Evolutionary conservation across 202 grass and related monocot species (phyloP), one percentile per base, ranked within the genome.

Genomic region (Dendrocalamus latiflorus): DNA sequence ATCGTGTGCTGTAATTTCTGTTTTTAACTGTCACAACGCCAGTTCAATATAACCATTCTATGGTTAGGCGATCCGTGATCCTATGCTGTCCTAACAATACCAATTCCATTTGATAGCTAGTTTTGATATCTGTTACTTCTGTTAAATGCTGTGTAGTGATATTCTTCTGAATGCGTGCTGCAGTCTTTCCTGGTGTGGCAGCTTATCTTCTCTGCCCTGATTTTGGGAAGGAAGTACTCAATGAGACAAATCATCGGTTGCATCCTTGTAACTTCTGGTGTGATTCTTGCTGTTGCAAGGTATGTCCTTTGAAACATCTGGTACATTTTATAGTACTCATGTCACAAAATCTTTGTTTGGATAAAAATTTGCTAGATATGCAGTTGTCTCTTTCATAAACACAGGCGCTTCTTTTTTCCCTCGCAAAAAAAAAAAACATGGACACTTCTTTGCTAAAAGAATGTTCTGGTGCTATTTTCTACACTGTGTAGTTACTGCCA

Each of bases 161-260:
- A 20, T 57, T 67, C 58, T 57, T 65, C 66, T 78, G 39, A 43
- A 33, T 77, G 9, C 66, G 14, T 82, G 59, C 57, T 93, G 85
- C 95, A 98, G 95, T 93, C 95, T 64, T 98, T 98, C 78, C 83
- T 98, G 72, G 90, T 95, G 43, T 98, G 92, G 92, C 95, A 98
- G 89, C 90, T 95, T 85, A 78, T 88, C 66, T 95, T 98, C 83
- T 98, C 92, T 83, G 81, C 68, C 16, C 15, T 98, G 48, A 65
- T 98, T 77, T 88, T 98, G 89, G 72, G 58, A 79, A 95, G 91
- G 76, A 91, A 58, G 2, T 98, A 91, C 33, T 87, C 87, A 21
- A 21, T 88, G 42, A 93, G 83, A 72, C 95, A 93, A 90, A 74
- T 93, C 18, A 70, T 85, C 67, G 90, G 95, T 82, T 98, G 90